Base-by-base conservation (phyloP, 164 flowering plant species). In the Berberis thunbergii region DNA sequence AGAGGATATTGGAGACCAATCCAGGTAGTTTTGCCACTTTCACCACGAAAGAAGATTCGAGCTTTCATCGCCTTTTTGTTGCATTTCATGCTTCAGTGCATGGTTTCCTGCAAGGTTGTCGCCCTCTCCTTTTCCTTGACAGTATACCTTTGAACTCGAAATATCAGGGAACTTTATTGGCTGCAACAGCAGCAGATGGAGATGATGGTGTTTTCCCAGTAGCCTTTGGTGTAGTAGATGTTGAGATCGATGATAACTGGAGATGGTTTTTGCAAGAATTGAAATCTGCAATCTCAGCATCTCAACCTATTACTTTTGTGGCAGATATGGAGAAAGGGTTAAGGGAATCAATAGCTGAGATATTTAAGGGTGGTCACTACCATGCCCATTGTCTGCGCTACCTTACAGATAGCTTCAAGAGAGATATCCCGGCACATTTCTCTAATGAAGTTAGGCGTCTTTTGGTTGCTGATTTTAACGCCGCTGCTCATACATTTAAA, bases 371-470 rank as follows among this genome's bases (percentile, higher is more conserved):
- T 67, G 72, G 81, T 60, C 66, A 80, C 26, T 26, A 26, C 60
- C 73, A 71, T 69, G 92, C 80, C 7, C 80, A 73, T 69, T 83
- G 82, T 12, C 63, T 86, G 8, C 70, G 66, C 58, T 72, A 79
- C 69, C 76, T 86, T 40, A 7, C 70, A 50, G 83, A 79, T 44
- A 70, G 61, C 63, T 80, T 83, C 54, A 61, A 76, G 38, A 61
- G 65, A 66, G 91, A 7, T 11, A 6, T 48, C 7, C 50, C 50
- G 4, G 10, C 7, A 48, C 7, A 48, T 7, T 6, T 83, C 61
- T 62, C 91, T 49, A 76, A 80, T 57, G 90, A 85, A 68, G 89
- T 83, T 41, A 86, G 76, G 67, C 84, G 86, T 41, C 78, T 81
- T 43, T 62, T 91, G 77, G 70, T 79, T 69, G 81, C 75, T 46